A percentile compares a stretch with the other conserved stretches of the same genome.
Conservation (phyloP, 345 rosid species). For the Excoecaria cochinchinensis region DNA sequence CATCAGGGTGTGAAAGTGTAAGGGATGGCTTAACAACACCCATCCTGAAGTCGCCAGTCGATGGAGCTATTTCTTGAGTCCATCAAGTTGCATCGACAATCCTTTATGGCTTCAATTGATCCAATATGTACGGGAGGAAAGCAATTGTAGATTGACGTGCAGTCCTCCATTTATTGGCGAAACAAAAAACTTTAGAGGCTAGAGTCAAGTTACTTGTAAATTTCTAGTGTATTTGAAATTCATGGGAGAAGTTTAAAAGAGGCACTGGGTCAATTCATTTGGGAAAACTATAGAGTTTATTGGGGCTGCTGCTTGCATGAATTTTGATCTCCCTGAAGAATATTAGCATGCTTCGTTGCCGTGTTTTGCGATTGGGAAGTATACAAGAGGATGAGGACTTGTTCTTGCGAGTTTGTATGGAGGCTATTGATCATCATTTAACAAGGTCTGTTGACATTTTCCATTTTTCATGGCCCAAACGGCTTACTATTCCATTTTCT, state of each 20-base stretch:
- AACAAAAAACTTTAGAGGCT: conserved; percentile 24
- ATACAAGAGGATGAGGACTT: neutral
- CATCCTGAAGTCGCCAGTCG: conserved; percentile 18
- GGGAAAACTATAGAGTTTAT: conserved; percentile 15
- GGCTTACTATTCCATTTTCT: neutral
- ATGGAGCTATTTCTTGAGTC: conserved; percentile 18
- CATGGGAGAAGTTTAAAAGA: conserved; percentile 22
- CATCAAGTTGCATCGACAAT: conserved; percentile 22
- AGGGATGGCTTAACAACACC: conserved; percentile 13
- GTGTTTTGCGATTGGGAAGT: conserved; percentile 1
- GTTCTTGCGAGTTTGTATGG: neutral
- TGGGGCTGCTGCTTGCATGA: conserved; percentile 6
- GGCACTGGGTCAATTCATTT: conserved; percentile 32
- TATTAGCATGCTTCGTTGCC: conserved; percentile 17
- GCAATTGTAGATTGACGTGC: conserved; percentile 28
- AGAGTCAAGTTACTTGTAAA: conserved; percentile 26
- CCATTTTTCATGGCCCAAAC: neutral
- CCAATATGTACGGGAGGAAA: conserved; percentile 22
- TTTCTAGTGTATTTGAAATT: conserved; percentile 27
- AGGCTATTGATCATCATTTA: conserved; percentile 12
- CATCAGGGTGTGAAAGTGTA: conserved; percentile 13
- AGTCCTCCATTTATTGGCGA: conserved; percentile 32
- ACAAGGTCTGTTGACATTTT: conserved; percentile 19
- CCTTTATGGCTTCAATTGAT: conserved; percentile 24
- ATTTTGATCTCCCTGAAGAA: conserved; percentile 10